A percentile compares a stretch with the other conserved stretches of the same genome.
These are phyloP conservation scores for Fonsecaea multimorphosa DNA, from an alignment of 2,329 filamentous ascomycete genomes.

Conservation along the genomic window DNA sequence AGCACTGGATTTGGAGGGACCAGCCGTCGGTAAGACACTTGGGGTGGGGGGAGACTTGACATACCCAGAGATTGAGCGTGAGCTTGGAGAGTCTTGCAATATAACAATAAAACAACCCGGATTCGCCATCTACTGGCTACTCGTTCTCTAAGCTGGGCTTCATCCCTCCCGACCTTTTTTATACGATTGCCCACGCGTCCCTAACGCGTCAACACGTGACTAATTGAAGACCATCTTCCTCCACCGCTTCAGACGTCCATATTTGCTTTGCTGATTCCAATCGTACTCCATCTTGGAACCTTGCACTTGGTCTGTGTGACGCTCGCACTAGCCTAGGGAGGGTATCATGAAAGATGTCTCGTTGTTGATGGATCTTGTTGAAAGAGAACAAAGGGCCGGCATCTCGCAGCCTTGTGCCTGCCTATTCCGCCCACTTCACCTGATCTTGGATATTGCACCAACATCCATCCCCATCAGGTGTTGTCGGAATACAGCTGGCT, in stretches of 20 bases:
- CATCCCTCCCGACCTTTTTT: no score
- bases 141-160: neutral
- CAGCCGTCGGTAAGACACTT: constrained; percentile 44
- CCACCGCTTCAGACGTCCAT: neutral
- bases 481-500: neutral
- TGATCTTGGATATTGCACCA: neutral
- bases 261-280: neutral
- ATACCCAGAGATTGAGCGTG: neutral
- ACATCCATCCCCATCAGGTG: neutral
- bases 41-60: constrained; percentile 8
- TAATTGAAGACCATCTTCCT: neutral
- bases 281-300: neutral
- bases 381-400: neutral
- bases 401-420: constrained; percentile 2
- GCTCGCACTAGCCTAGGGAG: neutral
- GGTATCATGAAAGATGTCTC: neutral
- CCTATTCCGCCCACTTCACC: neutral
- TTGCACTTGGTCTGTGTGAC: neutral
- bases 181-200: neutral
- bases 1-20: constrained; percentile 57
- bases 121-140: neutral
- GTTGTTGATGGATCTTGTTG: neutral
- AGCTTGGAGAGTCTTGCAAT: neutral
- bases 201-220: constrained; percentile 11
- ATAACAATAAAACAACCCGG: neutral